A percentile compares a stretch with the other conserved stretches of the same genome.
Evolutionary conservation across 164 flowering plant species (phyloP).

Genomic region (Nelumbo lutea): DNA sequence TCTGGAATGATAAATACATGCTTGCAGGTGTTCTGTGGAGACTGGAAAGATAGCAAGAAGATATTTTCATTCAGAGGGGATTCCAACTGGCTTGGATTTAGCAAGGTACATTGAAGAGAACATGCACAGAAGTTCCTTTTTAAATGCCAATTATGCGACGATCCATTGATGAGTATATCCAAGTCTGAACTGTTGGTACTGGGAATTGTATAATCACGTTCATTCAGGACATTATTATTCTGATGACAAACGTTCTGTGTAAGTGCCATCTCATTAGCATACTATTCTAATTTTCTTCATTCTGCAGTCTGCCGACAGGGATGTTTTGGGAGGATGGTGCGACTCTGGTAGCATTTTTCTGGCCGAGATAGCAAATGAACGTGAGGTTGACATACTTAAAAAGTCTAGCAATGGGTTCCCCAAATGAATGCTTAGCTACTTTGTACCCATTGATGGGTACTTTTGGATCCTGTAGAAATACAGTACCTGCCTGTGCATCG

Average conservation of each 20-base stretch:
- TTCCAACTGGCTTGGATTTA: conserved; percentile 91
- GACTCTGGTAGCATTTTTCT: conserved; percentile 81
- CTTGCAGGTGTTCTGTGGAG: conserved; percentile 70
- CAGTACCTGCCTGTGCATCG: not conserved
- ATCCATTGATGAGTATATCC: not conserved
- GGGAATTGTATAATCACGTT: not conserved
- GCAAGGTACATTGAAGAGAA: conserved; percentile 42
- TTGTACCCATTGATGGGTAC: not conserved
- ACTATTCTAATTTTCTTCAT: not conserved
- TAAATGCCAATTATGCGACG: not conserved
- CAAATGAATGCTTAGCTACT: conserved; percentile 1
- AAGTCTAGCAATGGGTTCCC: not conserved
- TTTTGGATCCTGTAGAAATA: too few species aligned
- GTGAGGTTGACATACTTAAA: not conserved
- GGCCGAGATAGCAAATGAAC: conserved; percentile 36
- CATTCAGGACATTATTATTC: not conserved
- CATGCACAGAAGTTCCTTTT: not conserved
- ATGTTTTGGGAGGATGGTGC: conserved; percentile 79
- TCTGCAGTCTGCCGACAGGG: conserved; percentile 49
- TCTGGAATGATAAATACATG: not conserved
- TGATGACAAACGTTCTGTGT: not conserved
- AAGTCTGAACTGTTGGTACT: not conserved
- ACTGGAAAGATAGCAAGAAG: conserved; percentile 50
- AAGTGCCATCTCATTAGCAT: not conserved
- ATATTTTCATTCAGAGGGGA: conserved; percentile 77